phyloP scores from a whole-genome alignment of 1,139 yeast genomes.

The Zygotorulaspora mrakii region DNA sequence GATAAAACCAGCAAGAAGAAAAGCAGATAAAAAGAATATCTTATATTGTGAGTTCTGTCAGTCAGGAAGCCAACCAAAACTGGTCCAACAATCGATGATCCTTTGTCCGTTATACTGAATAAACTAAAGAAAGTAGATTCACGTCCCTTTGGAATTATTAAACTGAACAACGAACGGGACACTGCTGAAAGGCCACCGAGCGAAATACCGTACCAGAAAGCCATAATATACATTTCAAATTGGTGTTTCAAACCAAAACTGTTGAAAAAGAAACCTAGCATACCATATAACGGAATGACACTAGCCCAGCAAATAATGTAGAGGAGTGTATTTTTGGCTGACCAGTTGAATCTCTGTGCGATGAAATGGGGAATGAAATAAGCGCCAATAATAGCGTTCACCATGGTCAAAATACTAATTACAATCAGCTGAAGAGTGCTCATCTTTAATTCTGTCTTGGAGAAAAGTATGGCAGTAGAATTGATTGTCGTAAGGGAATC shows the following conservation, averaged over 20 bases:
- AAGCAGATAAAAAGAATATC: slow-evolving; percentile 62
- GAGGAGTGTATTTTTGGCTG: slow-evolving; percentile 48
- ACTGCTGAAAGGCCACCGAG: slow-evolving; percentile 65
- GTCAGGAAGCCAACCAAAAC: slow-evolving; percentile 60
- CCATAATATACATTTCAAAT: slow-evolving; percentile 61
- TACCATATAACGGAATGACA: slow-evolving; percentile 62
- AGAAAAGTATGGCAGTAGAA: slow-evolving; percentile 68
- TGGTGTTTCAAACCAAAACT: slow-evolving; percentile 53
- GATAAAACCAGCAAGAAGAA: slow-evolving; percentile 49
- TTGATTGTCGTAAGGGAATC: slow-evolving; percentile 71
- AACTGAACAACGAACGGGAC: slow-evolving; percentile 58
- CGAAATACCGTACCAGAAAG: slow-evolving; percentile 67
- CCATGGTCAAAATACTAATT: slow-evolving; percentile 58
- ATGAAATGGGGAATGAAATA: slow-evolving; percentile 48
- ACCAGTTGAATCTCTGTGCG: slow-evolving; percentile 40
- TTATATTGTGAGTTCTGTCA: slow-evolving; percentile 62
- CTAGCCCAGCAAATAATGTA: slow-evolving; percentile 56
- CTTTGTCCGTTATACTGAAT: slow-evolving; percentile 70
- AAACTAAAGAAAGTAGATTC: slow-evolving; percentile 68
- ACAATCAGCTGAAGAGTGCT: slow-evolving; percentile 56
- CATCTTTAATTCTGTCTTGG: slow-evolving; percentile 63
- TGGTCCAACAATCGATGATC: slow-evolving; percentile 69
- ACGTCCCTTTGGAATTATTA: slow-evolving; percentile 63
- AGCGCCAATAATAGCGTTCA: slow-evolving; percentile 63
- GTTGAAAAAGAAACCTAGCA: slow-evolving; percentile 52